Percentiles rank a stretch among this genome's conserved stretches.
Conservation (phyloP, 176 grass and related monocot genomes). For the Bonia amplexicaulis region DNA sequence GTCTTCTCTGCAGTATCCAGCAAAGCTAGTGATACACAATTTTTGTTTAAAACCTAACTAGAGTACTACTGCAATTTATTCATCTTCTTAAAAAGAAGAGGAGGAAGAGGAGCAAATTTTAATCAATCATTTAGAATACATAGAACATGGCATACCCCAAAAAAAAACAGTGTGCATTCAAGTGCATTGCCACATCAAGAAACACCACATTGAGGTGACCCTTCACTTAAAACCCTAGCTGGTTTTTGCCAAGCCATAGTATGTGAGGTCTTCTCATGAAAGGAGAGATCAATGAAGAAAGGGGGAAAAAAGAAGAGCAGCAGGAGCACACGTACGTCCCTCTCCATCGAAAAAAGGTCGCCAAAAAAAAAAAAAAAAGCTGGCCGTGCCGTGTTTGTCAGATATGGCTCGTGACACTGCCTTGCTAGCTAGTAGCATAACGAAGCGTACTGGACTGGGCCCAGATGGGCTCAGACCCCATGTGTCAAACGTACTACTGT, state of each 20-base stretch:
- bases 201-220: background rate
- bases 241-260: background rate
- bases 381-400: slow-evolving; percentile 9
- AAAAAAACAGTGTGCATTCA: background rate
- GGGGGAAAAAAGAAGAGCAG: background rate
- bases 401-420: slow-evolving; percentile 18
- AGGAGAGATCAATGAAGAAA: background rate
- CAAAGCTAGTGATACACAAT: background rate
- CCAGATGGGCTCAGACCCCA: slow-evolving; percentile 8
- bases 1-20: background rate
- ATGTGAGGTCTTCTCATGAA: background rate
- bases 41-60: background rate
- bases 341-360: background rate
- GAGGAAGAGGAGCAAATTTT: background rate
- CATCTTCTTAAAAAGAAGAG: background rate
- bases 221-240: background rate
- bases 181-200: background rate
- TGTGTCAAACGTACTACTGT: background rate
- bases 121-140: background rate
- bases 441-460: slow-evolving; percentile 25
- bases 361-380: background rate
- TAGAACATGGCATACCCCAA: background rate
- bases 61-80: background rate
- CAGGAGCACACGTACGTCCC: background rate
- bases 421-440: background rate